Evolutionary conservation across 768 basidiomycete species (phyloP), one percentile per base, ranked within the genome.

Genomic region (Mycena haematopus): DNA sequence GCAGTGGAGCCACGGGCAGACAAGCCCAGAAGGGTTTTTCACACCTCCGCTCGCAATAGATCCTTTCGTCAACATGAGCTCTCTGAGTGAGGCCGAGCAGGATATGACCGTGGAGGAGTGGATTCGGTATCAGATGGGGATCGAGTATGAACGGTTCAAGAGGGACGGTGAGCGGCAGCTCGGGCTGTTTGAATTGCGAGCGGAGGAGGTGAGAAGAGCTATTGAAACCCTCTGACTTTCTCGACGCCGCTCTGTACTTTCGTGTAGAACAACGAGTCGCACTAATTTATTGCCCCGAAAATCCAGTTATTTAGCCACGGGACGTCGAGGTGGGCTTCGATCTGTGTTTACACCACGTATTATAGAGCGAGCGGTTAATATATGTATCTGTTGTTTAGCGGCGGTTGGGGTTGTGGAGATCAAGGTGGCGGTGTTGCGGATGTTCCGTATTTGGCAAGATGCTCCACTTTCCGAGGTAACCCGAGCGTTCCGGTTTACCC

Each of bases 61-160:
- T 5, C 82, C 82, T 2, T 82, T 82, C 59, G 73, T 74, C n/a
- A 76, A 78, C 8, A 52, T 82, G 29, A 73, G 75, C 22, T 71
- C 72, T 24, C 77, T 92, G 42, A 85, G 81, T 7, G 89, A 89
- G 47, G 84, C 84, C 21, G 90, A 95, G 71, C 79, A 88, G 62
- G 76, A 80, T 21, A 89, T 95, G 90, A 90, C 92, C 0, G 82
- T 95, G 51, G 93, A 95, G 69, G 86, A 95, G 69, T 91, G 91
- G 85, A 87, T 94, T 60, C 80, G 88, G 57, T 84, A 86, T 66
- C 92, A 94, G 75, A 90, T 92, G 72, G 81, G 81, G 65, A 74
- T 84, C 49, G 83, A 92, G 74, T 86, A 84, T 66, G 86, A 88
- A 65, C 84, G 80, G 60, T 79, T 89, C 69, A 73, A 78, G 73